Percentiles rank a stretch among this genome's conserved stretches.
These are phyloP conservation scores for Penicillium antarcticum DNA, from an alignment of 495 filamentous ascomycete species.

Conservation along the genomic window DNA sequence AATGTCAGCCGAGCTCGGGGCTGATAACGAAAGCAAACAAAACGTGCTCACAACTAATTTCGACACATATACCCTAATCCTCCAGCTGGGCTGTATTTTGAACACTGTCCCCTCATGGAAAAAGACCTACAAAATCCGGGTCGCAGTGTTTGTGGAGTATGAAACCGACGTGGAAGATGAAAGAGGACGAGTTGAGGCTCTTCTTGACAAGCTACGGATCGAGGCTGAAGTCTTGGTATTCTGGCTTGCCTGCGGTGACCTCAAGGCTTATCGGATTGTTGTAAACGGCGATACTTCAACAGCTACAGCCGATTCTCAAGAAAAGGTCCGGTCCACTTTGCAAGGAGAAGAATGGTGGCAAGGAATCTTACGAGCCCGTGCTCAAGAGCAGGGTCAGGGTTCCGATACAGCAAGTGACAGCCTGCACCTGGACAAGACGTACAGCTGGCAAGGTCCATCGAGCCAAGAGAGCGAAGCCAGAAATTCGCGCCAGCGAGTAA, in stretches of 20 bases:
- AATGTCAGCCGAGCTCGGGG: slow-evolving; percentile 74
- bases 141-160: slow-evolving; percentile 86
- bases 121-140: slow-evolving; percentile 67
- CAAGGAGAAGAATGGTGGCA: slow-evolving; percentile 80
- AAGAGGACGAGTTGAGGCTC: slow-evolving; percentile 63
- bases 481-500: slow-evolving; percentile 37
- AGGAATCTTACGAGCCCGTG: slow-evolving; percentile 61
- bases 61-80: slow-evolving; percentile 85
- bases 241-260: slow-evolving; percentile 71
- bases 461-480: slow-evolving; percentile 51
- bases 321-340: slow-evolving; percentile 56
- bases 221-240: slow-evolving; percentile 76
- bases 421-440: slow-evolving; percentile 21
- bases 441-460: slow-evolving; percentile 52
- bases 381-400: slow-evolving; percentile 21
- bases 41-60: slow-evolving; percentile 86
- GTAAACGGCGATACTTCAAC: slow-evolving; percentile 59
- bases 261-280: slow-evolving; percentile 73
- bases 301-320: slow-evolving; percentile 41
- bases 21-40: slow-evolving; percentile 53
- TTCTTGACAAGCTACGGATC: slow-evolving; percentile 79
- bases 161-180: slow-evolving; percentile 83
- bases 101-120: slow-evolving; percentile 83
- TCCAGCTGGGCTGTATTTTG: slow-evolving; percentile 82
- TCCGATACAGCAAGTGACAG: slow-evolving; percentile 13